Evolutionary conservation across 75 land plant species (phyloP), one percentile per base, ranked within the genome.

Genomic region (Picea glauca): DNA sequence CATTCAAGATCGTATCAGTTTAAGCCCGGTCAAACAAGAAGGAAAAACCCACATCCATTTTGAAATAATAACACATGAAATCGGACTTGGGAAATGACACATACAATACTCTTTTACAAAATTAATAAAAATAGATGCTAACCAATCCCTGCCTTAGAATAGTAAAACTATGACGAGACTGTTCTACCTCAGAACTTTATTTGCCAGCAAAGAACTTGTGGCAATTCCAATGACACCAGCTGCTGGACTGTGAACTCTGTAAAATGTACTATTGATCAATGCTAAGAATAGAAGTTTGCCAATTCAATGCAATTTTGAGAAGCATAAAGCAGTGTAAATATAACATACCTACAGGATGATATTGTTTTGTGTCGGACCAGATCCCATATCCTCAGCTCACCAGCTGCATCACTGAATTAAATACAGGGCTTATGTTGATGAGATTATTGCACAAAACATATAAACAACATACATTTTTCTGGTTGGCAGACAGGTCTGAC

Each of bases 371-470:
- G 88, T 65, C 90, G 93, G 21, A 83, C 76, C 13, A 87, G 60
- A 59, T 95, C 92, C 98, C 98, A 95, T 31, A 93, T 79, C 38
- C 93, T 82, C 77, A 95, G 70, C 78, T 95, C 98, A 7, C 98
- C 98, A 70, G 91, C 96, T 5, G 93, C 64, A 74, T 91, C 88
- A 17, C 98, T 94, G 82, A 62, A 78, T 74, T n/a, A 62, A 58
- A 67, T 38, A 21, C 23, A 56, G 1, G 58, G 26, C 20, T 57
- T 14, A 62, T 63, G 5, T 32, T 70, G 5, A 32, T 66, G 33
- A 66, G 6, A 32, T 17, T 35, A 13, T 40, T 40, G 43, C 43
- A 40, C 43, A 5, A 26, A 66, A 33, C 43, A 66, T 66, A 35
- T 13, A 78, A 43, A 78, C 31, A 14, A 66, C 12, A 64, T 14